Evolutionary conservation across 139 green algal species (phyloP).

Genomic region (Mesotaenium endlicherianum): DNA sequence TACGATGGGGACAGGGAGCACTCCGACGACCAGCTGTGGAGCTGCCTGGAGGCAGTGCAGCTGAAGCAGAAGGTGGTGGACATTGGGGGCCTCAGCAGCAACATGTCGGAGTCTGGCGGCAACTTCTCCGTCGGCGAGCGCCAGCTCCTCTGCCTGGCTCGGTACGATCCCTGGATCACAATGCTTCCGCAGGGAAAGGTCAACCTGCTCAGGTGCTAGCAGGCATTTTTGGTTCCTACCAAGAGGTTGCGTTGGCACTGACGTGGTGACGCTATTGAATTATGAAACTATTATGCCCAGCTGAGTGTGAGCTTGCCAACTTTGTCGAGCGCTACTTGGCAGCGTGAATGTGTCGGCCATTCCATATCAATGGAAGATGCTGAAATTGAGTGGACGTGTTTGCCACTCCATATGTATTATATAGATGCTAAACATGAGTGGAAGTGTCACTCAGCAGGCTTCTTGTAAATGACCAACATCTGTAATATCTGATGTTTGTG

Average conservation of each 20-base stretch:
- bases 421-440: background rate
- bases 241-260: background rate
- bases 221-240: background rate
- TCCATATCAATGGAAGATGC: too few species aligned
- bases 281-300: background rate
- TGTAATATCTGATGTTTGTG: background rate
- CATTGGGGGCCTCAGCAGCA: conserved; percentile 5
- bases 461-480: background rate
- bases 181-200: background rate
- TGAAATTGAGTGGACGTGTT: too few species aligned
- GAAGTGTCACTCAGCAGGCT: background rate
- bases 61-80: conserved; percentile 40
- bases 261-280: background rate
- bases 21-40: conserved; percentile 65
- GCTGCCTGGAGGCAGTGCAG: conserved; percentile 54
- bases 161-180: background rate
- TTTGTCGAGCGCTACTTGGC: background rate
- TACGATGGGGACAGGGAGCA: conserved; percentile 50
- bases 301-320: background rate
- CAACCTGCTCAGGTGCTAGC: background rate
- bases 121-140: conserved; percentile 86
- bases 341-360: background rate
- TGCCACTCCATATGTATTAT: background rate
- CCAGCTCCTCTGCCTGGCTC: conserved; percentile 84
- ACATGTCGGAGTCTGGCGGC: conserved; percentile 75